Base-by-base conservation (phyloP, 768 basidiomycete genomes). In the Phylloporus rhodoxanthus region DNA sequence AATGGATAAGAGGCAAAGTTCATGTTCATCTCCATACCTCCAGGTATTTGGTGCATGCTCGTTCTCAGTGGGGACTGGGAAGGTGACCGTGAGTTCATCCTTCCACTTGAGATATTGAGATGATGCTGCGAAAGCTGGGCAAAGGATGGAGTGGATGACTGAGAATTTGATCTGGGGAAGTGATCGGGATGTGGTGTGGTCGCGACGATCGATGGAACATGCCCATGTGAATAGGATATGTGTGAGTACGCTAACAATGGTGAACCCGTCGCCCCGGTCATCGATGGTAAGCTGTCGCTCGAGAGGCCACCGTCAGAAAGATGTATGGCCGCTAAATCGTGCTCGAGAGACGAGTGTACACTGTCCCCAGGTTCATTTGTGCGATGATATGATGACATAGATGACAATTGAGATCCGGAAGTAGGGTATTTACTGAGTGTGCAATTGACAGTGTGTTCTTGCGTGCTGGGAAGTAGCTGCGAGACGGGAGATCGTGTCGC, bases 181-280 rank as follows among this genome's bases (percentile, higher is more conserved):
- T 50, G 45, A 29, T 60, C 48, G 25, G 45, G 14, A 37, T 45
- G 52, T 5, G 76, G 65, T n/a, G 72, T 74, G 47, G 77, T 69
- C 0, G 77, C 81, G 5, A 75, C 68, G 50, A 66, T 73, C 5
- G 79, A 80, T 34, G 73, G 70, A 15, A 76, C 70, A 57, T 81
- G 79, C 26, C 70, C 57, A 48, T 78, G 76, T n/a, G 72, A 67
- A 47, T 70, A 64, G 26, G 56, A 43, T 33, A 44, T 33, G 28
- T 57, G 64, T 41, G 63, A 45, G 50, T 52, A 50, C 30, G 50
- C 40, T 45, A 51, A 51, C 17, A 47, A 54, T n/a, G 57, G 54
- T 26, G 56, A 54, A 17, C 42, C 50, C 32, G 34, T 34, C 21
- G 25, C 14, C 29, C 48, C 48, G 10, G 28, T 46, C 45, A 50